phyloP scores from a whole-genome alignment of 2,329 filamentous ascomycete species.

The Fusarium nurragi region DNA sequence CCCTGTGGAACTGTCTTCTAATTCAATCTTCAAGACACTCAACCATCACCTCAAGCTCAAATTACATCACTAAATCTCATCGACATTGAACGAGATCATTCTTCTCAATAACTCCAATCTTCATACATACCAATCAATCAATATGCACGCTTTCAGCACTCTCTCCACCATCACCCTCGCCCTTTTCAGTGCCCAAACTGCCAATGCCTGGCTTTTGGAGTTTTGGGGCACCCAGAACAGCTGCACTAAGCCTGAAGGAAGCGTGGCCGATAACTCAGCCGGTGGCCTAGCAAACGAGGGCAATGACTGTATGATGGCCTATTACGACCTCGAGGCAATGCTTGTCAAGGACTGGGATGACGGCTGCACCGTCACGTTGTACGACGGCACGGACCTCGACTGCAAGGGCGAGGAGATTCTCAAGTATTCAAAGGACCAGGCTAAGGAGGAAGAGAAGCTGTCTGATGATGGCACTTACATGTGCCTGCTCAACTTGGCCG shows the following conservation, averaged over 20 bases:
- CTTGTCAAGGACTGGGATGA: constrained; percentile 21
- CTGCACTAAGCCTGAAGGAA: constrained; percentile 6
- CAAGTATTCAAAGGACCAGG: constrained; percentile 2
- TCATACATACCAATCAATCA: not conserved
- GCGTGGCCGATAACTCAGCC: constrained; percentile 6
- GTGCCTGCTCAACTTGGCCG: constrained; percentile 9
- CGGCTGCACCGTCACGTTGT: constrained; percentile 18
- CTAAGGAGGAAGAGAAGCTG: not conserved
- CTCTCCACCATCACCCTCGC: constrained; percentile 7
- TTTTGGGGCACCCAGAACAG: constrained; percentile 25
- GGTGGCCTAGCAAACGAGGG: not conserved
- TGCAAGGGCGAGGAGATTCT: not conserved
- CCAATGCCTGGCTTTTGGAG: constrained; percentile 22
- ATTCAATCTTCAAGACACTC: too few species aligned
- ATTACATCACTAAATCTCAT: not conserved
- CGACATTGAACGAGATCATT: too few species aligned
- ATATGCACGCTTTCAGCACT: constrained; percentile 15
- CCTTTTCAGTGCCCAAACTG: constrained; percentile 13
- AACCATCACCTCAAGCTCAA: not conserved
- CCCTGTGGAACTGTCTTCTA: too few species aligned
- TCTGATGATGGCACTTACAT: constrained; percentile 14
- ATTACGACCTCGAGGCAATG: constrained; percentile 18
- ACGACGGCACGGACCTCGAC: constrained; percentile 1
- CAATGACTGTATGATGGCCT: constrained; percentile 20
- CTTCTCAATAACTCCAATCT: not conserved